phyloP scores from a whole-genome alignment of 2,329 filamentous ascomycete genomes.

The Rugonectria rugulosa region DNA sequence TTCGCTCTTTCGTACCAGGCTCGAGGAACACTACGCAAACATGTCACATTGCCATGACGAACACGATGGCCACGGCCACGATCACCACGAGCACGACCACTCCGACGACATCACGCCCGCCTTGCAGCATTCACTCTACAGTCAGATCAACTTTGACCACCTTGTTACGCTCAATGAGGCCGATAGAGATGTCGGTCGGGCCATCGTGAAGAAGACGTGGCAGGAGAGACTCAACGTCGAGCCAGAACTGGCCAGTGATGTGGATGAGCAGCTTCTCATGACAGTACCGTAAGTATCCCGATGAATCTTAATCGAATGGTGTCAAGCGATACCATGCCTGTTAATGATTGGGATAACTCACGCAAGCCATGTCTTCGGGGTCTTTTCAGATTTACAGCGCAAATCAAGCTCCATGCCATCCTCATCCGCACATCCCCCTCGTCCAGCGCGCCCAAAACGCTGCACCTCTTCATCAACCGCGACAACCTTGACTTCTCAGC shows the following conservation, averaged over 20 bases:
- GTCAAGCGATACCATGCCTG: too few relatives aligned
- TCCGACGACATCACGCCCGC: constrained; percentile 92
- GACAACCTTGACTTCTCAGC: constrained; percentile 85
- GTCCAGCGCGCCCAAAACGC: constrained; percentile 75
- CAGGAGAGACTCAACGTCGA: constrained; percentile 73
- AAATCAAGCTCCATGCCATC: constrained; percentile 91
- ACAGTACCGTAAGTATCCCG: constrained; percentile 75
- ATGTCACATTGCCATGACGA: constrained; percentile 62
- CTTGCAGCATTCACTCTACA: constrained; percentile 88
- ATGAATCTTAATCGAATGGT: too few relatives aligned
- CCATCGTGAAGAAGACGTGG: constrained; percentile 91
- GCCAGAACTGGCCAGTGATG: constrained; percentile 84
- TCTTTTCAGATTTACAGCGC: constrained; percentile 89
- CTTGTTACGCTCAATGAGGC: constrained; percentile 88
- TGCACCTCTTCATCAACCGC: constrained; percentile 88
- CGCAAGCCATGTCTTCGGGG: too few relatives aligned
- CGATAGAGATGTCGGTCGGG: constrained; percentile 70
- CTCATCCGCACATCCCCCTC: constrained; percentile 81
- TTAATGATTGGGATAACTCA: too few relatives aligned
- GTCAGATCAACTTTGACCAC: constrained; percentile 88
- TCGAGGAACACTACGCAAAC: not conserved
- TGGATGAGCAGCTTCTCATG: constrained; percentile 94
- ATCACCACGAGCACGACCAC: constrained; percentile 78
- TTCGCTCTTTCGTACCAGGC: not conserved
- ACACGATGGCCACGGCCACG: constrained; percentile 59